Conservation (phyloP, 345 rosid species). For the Pseudoturritis turrita region DNA sequence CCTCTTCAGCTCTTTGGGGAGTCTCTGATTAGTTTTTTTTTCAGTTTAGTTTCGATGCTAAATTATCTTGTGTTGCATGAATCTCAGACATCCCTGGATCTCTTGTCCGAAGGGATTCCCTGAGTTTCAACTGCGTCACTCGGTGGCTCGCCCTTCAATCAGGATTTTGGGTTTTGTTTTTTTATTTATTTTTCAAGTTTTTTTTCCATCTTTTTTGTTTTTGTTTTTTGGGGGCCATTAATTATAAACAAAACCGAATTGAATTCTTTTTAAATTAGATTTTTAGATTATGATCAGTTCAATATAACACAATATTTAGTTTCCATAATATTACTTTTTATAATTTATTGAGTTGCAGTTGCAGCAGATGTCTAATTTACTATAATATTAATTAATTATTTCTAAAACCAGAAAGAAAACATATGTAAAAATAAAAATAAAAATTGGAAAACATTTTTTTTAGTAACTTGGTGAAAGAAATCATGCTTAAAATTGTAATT, state of each 20-base stretch:
- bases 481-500: background rate
- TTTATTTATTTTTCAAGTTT: background rate
- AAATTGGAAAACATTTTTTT: background rate
- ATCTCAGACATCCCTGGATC: slow-evolving; percentile 17
- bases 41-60: background rate
- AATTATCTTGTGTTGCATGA: background rate
- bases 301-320: no score
- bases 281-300: background rate
- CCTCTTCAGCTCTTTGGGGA: background rate
- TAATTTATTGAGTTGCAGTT: background rate
- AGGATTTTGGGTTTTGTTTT: slow-evolving; percentile 1
- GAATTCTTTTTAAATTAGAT: background rate
- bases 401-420: no score
- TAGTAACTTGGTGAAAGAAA: no score
- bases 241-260: background rate
- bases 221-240: background rate
- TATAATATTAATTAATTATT: no score
- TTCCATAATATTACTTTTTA: no score
- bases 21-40: background rate
- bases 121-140: slow-evolving; percentile 18
- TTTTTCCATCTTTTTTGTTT: background rate
- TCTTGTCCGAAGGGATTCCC: slow-evolving; percentile 20
- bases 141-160: slow-evolving; percentile 19
- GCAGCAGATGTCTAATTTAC: no score
- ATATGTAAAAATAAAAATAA: no score